Base-by-base conservation (phyloP, 345 rosid genomes). In the Gossypioides kirkii region DNA sequence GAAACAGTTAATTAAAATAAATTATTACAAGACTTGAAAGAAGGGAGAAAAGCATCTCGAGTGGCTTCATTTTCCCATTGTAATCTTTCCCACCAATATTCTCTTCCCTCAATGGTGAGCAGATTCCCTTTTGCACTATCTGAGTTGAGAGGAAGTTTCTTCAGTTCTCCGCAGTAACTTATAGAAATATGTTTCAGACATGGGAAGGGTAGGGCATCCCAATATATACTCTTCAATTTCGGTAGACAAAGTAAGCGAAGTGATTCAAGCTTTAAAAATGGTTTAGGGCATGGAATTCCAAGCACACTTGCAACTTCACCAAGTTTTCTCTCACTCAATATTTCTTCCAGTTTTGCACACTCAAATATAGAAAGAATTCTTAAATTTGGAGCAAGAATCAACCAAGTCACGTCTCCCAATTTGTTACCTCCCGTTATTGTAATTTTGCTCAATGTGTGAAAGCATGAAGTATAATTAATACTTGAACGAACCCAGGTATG, bases 141-240 rank as follows among this genome's bases (percentile, higher is more conserved):
- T 3, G 73, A 78, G 46, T 72, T 36, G 1, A 75, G 55, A 11
- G 82, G 80, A 43, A 78, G 81, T 65, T 65, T 76, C 80, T 23
- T 69, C 9, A 78, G 72, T 4, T 11, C n/a, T 52, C 32, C 45
- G 25, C 80, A 79, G 3, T 6, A 12, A 1, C 2, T 0, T 32
- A 75, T 62, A 2, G 10, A 3, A 3, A 43, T 41, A 7, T 11
- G 1, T 8, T 41, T 45, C 22, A 78, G 47, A 70, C 38, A 16
- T 8, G 52, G 71, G 25, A 82, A 61, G 68, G 78, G 73, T 55
- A 79, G 46, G 36, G 36, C 36, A 4, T 32, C 36, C 6, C 36
- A 32, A 4, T 32, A 32, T 32, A 32, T 0, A 6, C 36, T 32
- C 6, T 32, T 32, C 36, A 32, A 32, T 4, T 32, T 32, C 0